A percentile compares a stretch with the other conserved stretches of the same genome.
Conservation (phyloP, 306 rosid genomes). For the Arachis hypogaea region DNA sequence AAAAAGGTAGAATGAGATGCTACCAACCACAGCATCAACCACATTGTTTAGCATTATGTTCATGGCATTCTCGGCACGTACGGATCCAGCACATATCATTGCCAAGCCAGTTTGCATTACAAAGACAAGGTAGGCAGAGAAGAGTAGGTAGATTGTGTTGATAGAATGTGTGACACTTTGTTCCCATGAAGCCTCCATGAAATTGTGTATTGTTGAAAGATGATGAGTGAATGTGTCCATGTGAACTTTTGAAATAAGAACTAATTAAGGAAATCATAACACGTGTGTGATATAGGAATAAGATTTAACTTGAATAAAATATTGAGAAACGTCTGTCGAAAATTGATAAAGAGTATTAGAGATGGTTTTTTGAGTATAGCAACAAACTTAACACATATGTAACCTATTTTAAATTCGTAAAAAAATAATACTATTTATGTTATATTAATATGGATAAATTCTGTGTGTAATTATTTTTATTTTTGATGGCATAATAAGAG, state of each 20-base stretch:
- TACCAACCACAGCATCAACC: constrained; percentile 79
- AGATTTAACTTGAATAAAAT: not conserved
- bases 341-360: too few relatives aligned
- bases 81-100: constrained; percentile 89
- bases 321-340: too few relatives aligned
- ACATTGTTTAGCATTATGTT: constrained; percentile 84
- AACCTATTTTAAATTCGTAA: too few relatives aligned
- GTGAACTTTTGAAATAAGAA: not conserved
- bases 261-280: not conserved
- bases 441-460: too few relatives aligned
- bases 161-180: constrained; percentile 66
- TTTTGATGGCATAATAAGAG: too few relatives aligned
- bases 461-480: too few relatives aligned
- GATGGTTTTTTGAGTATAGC: too few relatives aligned
- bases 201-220: not conserved
- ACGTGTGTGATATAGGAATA: not conserved
- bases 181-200: constrained; percentile 64
- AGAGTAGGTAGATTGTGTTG: constrained; percentile 74
- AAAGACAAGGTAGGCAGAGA: constrained; percentile 81
- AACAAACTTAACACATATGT: too few relatives aligned
- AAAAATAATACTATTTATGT: too few relatives aligned
- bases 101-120: constrained; percentile 85
- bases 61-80: constrained; percentile 78
- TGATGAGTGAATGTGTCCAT: not conserved
- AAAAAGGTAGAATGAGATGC: constrained; percentile 79